These are phyloP conservation scores for Hypoxylon fragiforme DNA, from an alignment of 495 filamentous ascomycete species.

Conservation along the genomic window DNA sequence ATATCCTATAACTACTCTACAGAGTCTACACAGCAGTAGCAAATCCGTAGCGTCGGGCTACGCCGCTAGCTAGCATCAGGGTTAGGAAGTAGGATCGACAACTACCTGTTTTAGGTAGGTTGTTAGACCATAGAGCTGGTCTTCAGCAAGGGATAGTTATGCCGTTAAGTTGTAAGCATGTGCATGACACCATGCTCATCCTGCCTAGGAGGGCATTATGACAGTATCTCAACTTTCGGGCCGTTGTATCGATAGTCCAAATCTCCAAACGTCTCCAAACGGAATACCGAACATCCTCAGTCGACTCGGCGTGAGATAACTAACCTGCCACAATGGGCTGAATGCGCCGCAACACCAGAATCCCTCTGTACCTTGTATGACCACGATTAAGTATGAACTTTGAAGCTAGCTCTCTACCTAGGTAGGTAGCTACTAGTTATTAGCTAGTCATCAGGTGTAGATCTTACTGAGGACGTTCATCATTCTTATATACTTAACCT, in stretches of 20 bases:
- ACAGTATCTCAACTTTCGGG: too few species aligned
- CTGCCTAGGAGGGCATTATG: not conserved
- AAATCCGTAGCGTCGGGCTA: not conserved
- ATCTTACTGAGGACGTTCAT: not conserved
- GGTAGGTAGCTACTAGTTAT: too few species aligned
- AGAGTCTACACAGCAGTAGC: too few species aligned
- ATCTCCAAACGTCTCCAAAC: slow-evolving; percentile 4
- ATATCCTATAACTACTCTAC: too few species aligned
- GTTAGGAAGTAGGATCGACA: slow-evolving; percentile 10
- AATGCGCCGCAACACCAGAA: slow-evolving; percentile 4
- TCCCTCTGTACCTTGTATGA: not conserved
- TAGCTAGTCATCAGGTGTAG: not conserved
- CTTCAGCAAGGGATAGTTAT: not conserved
- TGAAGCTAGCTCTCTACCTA: not conserved
- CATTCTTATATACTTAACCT: too few species aligned
- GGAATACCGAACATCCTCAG: not conserved
- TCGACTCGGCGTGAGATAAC: not conserved
- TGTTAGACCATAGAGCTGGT: not conserved
- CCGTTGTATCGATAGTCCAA: slow-evolving; percentile 3
- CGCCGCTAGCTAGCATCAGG: not conserved
- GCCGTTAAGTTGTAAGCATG: not conserved
- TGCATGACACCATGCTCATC: not conserved
- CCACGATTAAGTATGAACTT: too few species aligned
- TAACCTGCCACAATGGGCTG: slow-evolving; percentile 1
- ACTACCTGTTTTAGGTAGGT: slow-evolving; percentile 27